A percentile compares a stretch with the other conserved stretches of the same genome.
Conservation (phyloP, 2,329 filamentous ascomycete genomes). For the Pestalotiopsis sp. region DNA sequence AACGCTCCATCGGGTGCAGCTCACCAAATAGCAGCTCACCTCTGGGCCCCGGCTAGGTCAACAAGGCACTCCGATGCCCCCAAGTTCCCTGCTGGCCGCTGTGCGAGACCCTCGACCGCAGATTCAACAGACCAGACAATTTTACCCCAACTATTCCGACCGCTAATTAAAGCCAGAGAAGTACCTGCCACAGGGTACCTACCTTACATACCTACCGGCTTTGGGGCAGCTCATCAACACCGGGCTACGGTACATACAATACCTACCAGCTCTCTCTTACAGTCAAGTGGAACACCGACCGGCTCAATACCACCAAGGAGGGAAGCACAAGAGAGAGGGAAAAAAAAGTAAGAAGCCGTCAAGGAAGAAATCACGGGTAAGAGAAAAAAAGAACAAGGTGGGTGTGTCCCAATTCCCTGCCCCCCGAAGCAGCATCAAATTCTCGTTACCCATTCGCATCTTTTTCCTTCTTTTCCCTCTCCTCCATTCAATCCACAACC, state of each 20-base stretch:
- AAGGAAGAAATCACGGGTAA: background rate
- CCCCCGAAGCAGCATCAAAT: background rate
- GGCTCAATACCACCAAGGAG: background rate
- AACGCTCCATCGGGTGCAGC: slow-evolving; percentile 7
- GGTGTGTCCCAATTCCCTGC: background rate
- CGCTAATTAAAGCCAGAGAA: slow-evolving; percentile 1
- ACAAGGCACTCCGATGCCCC: slow-evolving; percentile 22
- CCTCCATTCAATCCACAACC: background rate
- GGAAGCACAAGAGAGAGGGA: background rate
- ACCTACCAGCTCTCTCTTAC: background rate
- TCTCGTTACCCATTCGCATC: background rate
- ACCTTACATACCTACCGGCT: slow-evolving; percentile 11
- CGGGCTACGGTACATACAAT: background rate
- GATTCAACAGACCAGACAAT: slow-evolving; percentile 31
- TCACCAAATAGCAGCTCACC: slow-evolving; percentile 8
- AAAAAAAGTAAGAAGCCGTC: background rate
- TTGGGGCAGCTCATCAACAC: background rate
- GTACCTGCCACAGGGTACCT: background rate
- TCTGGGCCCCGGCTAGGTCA: slow-evolving; percentile 19
- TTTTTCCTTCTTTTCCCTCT: background rate
- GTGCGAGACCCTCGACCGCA: slow-evolving; percentile 12
- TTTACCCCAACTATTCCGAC: slow-evolving; percentile 38
- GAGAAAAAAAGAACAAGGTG: background rate
- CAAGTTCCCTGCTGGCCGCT: background rate
- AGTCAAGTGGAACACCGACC: background rate